These are phyloP conservation scores for Sporothrix brasiliensis DNA, from an alignment of 2,329 filamentous ascomycete genomes.

Conservation along the genomic window DNA sequence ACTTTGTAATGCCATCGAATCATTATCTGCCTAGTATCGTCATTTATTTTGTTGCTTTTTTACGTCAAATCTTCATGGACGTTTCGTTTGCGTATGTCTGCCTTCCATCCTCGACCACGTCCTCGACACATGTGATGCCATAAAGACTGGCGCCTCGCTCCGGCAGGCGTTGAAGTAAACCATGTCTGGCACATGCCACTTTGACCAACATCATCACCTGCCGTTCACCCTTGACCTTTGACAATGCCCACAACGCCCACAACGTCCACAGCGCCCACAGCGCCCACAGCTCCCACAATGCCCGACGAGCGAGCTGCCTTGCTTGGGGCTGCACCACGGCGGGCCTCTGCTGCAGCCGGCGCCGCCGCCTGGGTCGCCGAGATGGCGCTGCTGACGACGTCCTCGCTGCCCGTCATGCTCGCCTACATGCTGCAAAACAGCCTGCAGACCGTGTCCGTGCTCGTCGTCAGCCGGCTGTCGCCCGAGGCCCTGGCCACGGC, in stretches of 20 bases:
- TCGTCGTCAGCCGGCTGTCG: constrained; percentile 78
- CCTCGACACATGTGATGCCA: too few relatives aligned
- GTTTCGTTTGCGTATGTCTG: neutral
- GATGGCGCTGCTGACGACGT: constrained; percentile 67
- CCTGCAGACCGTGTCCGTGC: constrained; percentile 77
- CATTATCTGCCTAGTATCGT: neutral
- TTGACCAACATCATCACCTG: neutral
- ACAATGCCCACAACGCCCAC: neutral
- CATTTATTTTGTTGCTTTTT: neutral
- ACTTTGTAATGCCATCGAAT: too few relatives aligned
- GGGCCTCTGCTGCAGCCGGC: neutral
- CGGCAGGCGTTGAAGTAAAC: too few relatives aligned
- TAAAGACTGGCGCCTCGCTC: neutral
- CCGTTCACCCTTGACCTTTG: too few relatives aligned
- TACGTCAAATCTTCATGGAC: neutral
- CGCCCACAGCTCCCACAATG: neutral
- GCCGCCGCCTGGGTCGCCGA: constrained; percentile 54
- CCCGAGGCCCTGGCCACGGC: constrained; percentile 79
- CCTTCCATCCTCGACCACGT: too few relatives aligned
- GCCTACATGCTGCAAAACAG: constrained; percentile 87
- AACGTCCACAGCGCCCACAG: too few relatives aligned
- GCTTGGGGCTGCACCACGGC: constrained; percentile 9
- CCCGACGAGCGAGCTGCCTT: constrained; percentile 33
- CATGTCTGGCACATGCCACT: neutral
- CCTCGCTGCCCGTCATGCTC: constrained; percentile 75